These are phyloP conservation scores for Pythium apleroticum DNA, from an alignment of 352 stramenopile species.

Conservation along the genomic window DNA sequence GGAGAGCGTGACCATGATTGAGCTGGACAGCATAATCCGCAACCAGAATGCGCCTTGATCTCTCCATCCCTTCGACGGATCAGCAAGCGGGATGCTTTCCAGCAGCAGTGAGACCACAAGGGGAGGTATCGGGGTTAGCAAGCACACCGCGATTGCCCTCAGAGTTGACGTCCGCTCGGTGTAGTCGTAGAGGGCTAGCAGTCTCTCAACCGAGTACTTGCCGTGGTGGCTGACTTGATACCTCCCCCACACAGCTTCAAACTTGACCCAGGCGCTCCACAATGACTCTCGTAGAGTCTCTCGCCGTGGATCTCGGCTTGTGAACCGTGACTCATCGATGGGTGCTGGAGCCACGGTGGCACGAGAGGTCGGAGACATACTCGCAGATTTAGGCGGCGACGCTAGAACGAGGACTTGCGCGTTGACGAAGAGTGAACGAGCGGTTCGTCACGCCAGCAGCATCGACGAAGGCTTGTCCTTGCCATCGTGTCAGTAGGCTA, in stretches of 20 bases:
- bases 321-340: not conserved
- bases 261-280: not conserved
- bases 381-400: too few relatives aligned
- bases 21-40: not conserved
- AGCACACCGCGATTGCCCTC: not conserved
- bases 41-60: slow-evolving; percentile 9
- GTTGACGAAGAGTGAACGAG: too few relatives aligned
- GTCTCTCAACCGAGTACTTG: slow-evolving; percentile 12
- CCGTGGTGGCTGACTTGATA: slow-evolving; percentile 3
- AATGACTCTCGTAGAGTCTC: not conserved
- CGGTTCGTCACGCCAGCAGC: too few relatives aligned
- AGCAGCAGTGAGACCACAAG: slow-evolving; percentile 6
- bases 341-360: not conserved
- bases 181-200: slow-evolving; percentile 16
- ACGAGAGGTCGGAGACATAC: not conserved
- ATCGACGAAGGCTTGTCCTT: too few relatives aligned
- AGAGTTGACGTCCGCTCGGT: not conserved
- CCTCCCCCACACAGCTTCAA: not conserved
- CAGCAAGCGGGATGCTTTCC: slow-evolving; percentile 8
- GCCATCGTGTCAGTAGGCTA: too few relatives aligned
- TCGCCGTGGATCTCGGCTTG: not conserved
- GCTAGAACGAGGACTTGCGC: too few relatives aligned
- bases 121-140: slow-evolving; percentile 7
- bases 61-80: not conserved
- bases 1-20: not conserved